Evolutionary conservation across 1,284 basidiomycete genomes (phyloP).

Genomic region (Apiotrichum siamense): DNA sequence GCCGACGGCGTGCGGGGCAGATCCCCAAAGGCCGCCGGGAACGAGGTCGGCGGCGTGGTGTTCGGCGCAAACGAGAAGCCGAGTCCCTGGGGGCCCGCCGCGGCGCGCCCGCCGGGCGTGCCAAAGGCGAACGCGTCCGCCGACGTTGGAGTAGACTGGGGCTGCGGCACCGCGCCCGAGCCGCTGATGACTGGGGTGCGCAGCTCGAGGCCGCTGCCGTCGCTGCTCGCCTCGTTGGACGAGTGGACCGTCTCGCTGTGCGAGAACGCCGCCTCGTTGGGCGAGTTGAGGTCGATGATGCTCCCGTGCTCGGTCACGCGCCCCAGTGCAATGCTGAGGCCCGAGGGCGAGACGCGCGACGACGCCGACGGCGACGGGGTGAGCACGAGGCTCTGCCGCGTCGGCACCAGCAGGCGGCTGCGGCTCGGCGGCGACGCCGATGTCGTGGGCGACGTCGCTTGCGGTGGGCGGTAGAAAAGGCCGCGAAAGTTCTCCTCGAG

Average conservation of each 20-base stretch:
- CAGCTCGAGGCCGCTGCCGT: slow-evolving; percentile 24
- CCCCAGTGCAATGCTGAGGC: too few relatives aligned
- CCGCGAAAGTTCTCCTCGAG: slow-evolving; percentile 23
- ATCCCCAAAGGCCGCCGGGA: too few relatives aligned
- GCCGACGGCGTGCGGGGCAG: too few relatives aligned
- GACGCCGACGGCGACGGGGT: neutral
- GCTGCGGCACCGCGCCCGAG: neutral
- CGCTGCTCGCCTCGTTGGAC: slow-evolving; percentile 16
- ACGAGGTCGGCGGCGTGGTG: neutral
- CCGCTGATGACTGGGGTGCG: slow-evolving; percentile 19
- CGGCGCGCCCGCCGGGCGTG: neutral
- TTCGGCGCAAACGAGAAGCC: neutral
- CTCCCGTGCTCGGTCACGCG: slow-evolving; percentile 12
- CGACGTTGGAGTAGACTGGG: neutral
- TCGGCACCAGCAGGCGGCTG: neutral
- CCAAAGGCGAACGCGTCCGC: neutral
- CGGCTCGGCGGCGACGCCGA: neutral
- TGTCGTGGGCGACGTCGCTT: slow-evolving; percentile 13
- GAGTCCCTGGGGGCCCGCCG: neutral
- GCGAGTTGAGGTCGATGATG: neutral
- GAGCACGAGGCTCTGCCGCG: neutral
- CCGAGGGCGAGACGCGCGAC: too few relatives aligned
- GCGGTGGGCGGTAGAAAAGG: slow-evolving; percentile 42
- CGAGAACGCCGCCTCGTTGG: neutral
- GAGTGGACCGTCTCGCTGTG: neutral